These are phyloP conservation scores for Saccharomyces paradoxus DNA, from an alignment of 805 yeast species.

Conservation along the genomic window DNA sequence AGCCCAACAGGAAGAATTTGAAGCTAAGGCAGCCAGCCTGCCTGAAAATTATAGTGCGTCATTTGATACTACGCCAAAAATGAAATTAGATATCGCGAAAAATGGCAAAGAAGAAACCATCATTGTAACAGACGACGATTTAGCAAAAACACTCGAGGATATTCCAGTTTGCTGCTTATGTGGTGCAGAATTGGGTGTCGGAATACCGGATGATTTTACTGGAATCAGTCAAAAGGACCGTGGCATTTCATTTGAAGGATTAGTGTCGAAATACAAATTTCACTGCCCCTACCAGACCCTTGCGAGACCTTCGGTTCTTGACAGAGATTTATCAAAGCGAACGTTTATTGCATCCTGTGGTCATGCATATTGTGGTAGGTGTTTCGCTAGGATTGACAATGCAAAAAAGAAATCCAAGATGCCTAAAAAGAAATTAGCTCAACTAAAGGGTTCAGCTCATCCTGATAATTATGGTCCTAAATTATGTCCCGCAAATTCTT, in stretches of 20 bases:
- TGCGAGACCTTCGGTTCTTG: constrained; percentile 42
- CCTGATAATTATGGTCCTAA: constrained; percentile 47
- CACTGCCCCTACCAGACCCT: constrained; percentile 62
- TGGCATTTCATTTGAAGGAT: constrained; percentile 22
- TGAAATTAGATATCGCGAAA: constrained; percentile 12
- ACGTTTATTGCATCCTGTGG: constrained; percentile 69
- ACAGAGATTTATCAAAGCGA: constrained; percentile 53
- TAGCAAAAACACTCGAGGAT: constrained; percentile 29
- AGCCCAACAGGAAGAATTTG: constrained; percentile 19
- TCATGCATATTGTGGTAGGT: constrained; percentile 79
- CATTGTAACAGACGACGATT: constrained; percentile 17
- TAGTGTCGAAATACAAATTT: constrained; percentile 31
- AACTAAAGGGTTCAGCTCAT: constrained; percentile 30
- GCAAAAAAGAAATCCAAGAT: constrained; percentile 19
- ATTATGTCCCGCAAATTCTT: constrained; percentile 47
- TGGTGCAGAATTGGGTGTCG: constrained; percentile 64
- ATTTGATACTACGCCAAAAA: constrained; percentile 20
- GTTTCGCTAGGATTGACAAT: constrained; percentile 59
- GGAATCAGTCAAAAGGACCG: constrained; percentile 21
- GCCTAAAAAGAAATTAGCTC: constrained; percentile 19
- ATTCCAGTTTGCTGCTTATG: constrained; percentile 57
- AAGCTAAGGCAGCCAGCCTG: constrained; percentile 15
- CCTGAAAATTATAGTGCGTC: constrained; percentile 28
- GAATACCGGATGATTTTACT: constrained; percentile 49
- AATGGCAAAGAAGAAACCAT: constrained; percentile 16